Evolutionary conservation across 1,139 yeast genomes (phyloP).

Genomic region (Oligophagozyma castellii): DNA sequence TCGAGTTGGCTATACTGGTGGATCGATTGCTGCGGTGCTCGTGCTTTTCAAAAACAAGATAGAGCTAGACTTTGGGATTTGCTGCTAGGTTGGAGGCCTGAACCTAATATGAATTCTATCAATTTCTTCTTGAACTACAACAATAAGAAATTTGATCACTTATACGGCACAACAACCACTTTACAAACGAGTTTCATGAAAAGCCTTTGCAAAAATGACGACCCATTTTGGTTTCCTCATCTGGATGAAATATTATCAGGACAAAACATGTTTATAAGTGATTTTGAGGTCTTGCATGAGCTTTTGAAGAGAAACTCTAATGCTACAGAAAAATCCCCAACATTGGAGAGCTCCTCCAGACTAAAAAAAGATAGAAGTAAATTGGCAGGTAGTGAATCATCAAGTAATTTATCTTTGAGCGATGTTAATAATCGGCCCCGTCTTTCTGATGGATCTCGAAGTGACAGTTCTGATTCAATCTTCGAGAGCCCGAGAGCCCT

Average conservation of each 20-base stretch:
- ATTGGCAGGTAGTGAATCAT: too few species aligned
- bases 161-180: slow-evolving; percentile 12
- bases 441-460: slow-evolving; percentile 2
- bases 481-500: neutral
- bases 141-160: slow-evolving; percentile 20
- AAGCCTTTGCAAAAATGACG: slow-evolving; percentile 12
- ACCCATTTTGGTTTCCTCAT: slow-evolving; percentile 27
- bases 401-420: too few species aligned
- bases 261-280: slow-evolving; percentile 14
- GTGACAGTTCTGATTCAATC: slow-evolving; percentile 1
- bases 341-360: neutral
- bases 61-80: slow-evolving; percentile 86
- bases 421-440: too few species aligned
- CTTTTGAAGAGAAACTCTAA: slow-evolving; percentile 13
- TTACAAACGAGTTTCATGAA: slow-evolving; percentile 4
- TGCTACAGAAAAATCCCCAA: neutral
- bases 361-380: too few species aligned
- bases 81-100: slow-evolving; percentile 62
- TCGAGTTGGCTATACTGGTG: slow-evolving; percentile 94
- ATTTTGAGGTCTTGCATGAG: slow-evolving; percentile 20
- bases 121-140: slow-evolving; percentile 27
- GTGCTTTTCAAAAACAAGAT: slow-evolving; percentile 70
- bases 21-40: slow-evolving; percentile 86
- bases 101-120: slow-evolving; percentile 19
- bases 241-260: slow-evolving; percentile 19